Conservation (phyloP, 208 protist species). For the Leishmania mexicana region DNA sequence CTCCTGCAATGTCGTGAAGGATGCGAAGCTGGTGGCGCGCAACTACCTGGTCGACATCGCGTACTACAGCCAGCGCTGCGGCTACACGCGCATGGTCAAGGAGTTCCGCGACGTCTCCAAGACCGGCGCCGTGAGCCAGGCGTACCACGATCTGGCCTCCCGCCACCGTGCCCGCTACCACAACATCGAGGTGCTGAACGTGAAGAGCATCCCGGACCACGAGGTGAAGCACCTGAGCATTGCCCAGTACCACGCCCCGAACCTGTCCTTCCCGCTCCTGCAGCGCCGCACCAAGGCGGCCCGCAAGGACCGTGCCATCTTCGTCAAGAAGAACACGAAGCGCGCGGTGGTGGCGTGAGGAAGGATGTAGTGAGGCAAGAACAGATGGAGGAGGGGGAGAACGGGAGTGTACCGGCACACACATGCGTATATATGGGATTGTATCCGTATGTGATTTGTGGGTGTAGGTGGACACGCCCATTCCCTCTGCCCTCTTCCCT, state of each 20-base stretch:
- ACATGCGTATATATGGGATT: background rate
- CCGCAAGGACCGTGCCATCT: constrained; percentile 82
- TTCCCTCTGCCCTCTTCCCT: background rate
- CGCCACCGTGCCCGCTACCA: constrained; percentile 95
- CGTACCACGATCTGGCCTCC: constrained; percentile 98
- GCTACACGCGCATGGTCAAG: constrained; percentile 99
- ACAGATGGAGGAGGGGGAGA: background rate
- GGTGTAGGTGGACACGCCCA: background rate
- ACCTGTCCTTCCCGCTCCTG: constrained; percentile 97
- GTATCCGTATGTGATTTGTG: background rate
- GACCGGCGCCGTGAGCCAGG: constrained; percentile 95
- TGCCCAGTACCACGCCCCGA: constrained; percentile 92
- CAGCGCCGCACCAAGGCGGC: constrained; percentile 79
- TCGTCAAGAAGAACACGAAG: constrained; percentile 87
- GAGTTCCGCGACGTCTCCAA: constrained; percentile 98
- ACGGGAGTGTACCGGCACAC: background rate
- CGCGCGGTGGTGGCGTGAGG: constrained; percentile 76
- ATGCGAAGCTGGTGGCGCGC: constrained; percentile 97
- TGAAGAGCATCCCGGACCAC: constrained; percentile 89
- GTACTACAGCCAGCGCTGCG: constrained; percentile 98
- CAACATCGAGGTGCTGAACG: constrained; percentile 97
- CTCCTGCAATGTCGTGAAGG: constrained; percentile 93
- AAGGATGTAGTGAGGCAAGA: background rate
- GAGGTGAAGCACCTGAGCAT: constrained; percentile 85
- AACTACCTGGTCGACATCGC: constrained; percentile 99